Conservation (phyloP, 106 monocot species). For the Acorus gramineus region DNA sequence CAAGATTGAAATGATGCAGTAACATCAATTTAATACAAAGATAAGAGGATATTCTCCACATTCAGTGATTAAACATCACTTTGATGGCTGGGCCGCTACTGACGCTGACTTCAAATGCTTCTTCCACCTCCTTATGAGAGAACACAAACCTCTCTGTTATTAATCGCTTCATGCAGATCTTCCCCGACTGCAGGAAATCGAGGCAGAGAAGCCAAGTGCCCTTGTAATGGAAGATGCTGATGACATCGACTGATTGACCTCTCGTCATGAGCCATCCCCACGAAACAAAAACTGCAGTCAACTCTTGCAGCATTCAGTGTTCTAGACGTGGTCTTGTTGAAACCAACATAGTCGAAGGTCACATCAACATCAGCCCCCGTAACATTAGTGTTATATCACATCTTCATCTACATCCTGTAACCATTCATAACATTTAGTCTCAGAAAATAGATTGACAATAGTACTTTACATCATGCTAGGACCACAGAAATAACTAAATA, state of each 20-base stretch:
- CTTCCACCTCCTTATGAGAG: constrained; percentile 87
- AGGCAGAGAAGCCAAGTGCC: constrained; percentile 93
- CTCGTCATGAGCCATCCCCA: constrained; percentile 90
- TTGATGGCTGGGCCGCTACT: constrained; percentile 74
- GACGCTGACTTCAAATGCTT: constrained; percentile 90
- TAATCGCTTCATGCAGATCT: constrained; percentile 85
- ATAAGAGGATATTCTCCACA: too few relatives aligned
- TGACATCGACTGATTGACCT: constrained; percentile 79
- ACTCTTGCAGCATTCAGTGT: constrained; percentile 55
- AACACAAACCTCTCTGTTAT: constrained; percentile 93
- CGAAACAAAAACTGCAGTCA: constrained; percentile 79
- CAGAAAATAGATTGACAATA: not conserved
- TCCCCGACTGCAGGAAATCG: constrained; percentile 66
- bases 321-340: constrained; percentile 87
- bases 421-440: not conserved
- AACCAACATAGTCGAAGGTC: constrained; percentile 80
- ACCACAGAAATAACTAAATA: too few relatives aligned
- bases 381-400: constrained; percentile 32
- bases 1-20: too few relatives aligned
- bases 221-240: constrained; percentile 87
- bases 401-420: constrained; percentile 56
- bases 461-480: too few relatives aligned
- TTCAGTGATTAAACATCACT: constrained; percentile 97
- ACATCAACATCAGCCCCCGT: constrained; percentile 75
- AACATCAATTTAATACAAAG: too few relatives aligned